Conservation (phyloP, 1,284 basidiomycete species). For the Exobasidium rhododendri region DNA sequence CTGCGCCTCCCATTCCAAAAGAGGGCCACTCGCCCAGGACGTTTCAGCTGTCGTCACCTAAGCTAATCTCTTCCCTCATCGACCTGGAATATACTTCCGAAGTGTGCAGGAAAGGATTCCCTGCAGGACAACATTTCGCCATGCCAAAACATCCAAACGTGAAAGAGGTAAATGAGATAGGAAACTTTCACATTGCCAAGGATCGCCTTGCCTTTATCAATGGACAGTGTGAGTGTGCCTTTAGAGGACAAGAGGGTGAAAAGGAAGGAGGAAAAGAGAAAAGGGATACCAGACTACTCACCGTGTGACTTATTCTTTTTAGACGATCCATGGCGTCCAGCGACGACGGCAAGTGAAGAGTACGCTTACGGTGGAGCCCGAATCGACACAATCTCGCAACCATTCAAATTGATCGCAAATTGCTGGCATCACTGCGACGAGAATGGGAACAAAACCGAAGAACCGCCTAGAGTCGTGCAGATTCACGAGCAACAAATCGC, state of each 20-base stretch:
- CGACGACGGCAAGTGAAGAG: conserved; percentile 72
- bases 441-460: conserved; percentile 37
- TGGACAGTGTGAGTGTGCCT: conserved; percentile 62
- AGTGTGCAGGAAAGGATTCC: conserved; percentile 77
- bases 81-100: conserved; percentile 75
- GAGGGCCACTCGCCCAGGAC: conserved; percentile 19
- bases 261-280: conserved; percentile 73
- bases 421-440: conserved; percentile 45
- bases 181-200: conserved; percentile 63
- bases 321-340: conserved; percentile 78
- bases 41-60: conserved; percentile 53
- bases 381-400: conserved; percentile 68
- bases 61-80: conserved; percentile 70
- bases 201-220: conserved; percentile 76
- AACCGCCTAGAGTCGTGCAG: conserved; percentile 68
- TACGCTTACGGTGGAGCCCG: conserved; percentile 65
- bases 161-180: conserved; percentile 67
- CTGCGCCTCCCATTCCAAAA: conserved; percentile 27
- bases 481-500: conserved; percentile 76
- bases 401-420: conserved; percentile 81
- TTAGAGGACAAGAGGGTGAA: too few relatives aligned
- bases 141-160: conserved; percentile 74
- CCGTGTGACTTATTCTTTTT: conserved; percentile 66
- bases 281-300: conserved; percentile 62
- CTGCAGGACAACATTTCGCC: conserved; percentile 69